phyloP scores from a whole-genome alignment of 2,329 filamentous ascomycete species.

The Ustilaginoidea virens region DNA sequence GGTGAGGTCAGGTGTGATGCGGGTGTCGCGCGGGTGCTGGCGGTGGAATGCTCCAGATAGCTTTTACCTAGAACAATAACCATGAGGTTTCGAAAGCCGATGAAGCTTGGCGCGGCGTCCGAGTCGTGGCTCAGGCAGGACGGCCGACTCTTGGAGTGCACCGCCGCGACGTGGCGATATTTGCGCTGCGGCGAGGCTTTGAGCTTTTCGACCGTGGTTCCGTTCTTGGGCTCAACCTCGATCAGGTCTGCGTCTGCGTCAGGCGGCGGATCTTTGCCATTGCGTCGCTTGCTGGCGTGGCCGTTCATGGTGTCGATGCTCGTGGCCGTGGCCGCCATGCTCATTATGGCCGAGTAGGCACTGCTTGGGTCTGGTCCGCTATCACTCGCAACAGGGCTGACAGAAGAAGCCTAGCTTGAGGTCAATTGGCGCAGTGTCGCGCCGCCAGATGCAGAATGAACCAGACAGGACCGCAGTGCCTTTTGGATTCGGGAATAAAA shows the following conservation, averaged over 20 bases:
- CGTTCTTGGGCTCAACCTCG: slow-evolving; percentile 10
- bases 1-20: too few species aligned
- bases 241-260: slow-evolving; percentile 10
- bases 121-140: slow-evolving; percentile 83
- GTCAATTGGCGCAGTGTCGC: too few species aligned
- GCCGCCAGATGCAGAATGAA: too few species aligned
- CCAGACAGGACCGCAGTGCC: too few species aligned
- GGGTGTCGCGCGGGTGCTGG: too few species aligned
- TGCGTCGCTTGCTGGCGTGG: slow-evolving; percentile 8
- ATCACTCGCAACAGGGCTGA: too few species aligned
- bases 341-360: too few species aligned
- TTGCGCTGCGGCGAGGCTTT: slow-evolving; percentile 31
- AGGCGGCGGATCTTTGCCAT: slow-evolving; percentile 1
- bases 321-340: slow-evolving; percentile 22
- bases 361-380: too few species aligned
- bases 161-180: slow-evolving; percentile 83
- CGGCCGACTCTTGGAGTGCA: slow-evolving; percentile 56
- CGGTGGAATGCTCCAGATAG: neutral
- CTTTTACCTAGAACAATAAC: slow-evolving; percentile 75
- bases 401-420: too few species aligned
- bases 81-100: slow-evolving; percentile 94
- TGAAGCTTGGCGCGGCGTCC: slow-evolving; percentile 59
- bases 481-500: too few species aligned
- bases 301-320: slow-evolving; percentile 16
- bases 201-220: slow-evolving; percentile 10